Conservation (phyloP, 1,139 yeast species). For the Geotrichum carabidarum region DNA sequence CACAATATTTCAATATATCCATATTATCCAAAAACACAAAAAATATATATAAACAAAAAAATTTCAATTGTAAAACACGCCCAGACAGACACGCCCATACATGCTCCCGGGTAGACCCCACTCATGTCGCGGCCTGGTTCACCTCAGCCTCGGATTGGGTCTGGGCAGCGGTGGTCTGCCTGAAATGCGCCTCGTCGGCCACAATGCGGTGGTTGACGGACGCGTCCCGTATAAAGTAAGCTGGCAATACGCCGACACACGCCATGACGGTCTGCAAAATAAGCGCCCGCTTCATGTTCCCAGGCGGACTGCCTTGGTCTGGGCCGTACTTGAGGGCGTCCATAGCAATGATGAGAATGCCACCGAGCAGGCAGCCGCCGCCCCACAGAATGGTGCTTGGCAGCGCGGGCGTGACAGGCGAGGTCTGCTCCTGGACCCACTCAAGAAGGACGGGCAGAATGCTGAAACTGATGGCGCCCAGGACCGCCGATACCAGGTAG, state of each 20-base stretch:
- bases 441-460: constrained; percentile 36
- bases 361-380: constrained; percentile 38
- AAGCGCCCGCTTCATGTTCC: constrained; percentile 35
- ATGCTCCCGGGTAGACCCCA: too few relatives aligned
- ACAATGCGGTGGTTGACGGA: constrained; percentile 16
- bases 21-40: too few relatives aligned
- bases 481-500: constrained; percentile 34
- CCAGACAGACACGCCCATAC: too few relatives aligned
- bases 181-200: too few relatives aligned
- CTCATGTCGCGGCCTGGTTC: too few relatives aligned
- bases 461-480: constrained; percentile 37
- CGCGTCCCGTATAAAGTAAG: constrained; percentile 23
- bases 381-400: constrained; percentile 35
- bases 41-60: too few relatives aligned
- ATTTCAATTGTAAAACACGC: too few relatives aligned
- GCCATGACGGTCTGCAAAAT: constrained; percentile 37
- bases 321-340: constrained; percentile 32
- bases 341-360: constrained; percentile 36
- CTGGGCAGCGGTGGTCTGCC: too few relatives aligned
- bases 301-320: constrained; percentile 33
- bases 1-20: too few relatives aligned
- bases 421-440: constrained; percentile 37
- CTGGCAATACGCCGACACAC: constrained; percentile 28
- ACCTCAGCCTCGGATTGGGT: too few relatives aligned
- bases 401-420: constrained; percentile 36